phyloP scores from a whole-genome alignment of 345 rosid genomes.

The Pugionium cornutum region DNA sequence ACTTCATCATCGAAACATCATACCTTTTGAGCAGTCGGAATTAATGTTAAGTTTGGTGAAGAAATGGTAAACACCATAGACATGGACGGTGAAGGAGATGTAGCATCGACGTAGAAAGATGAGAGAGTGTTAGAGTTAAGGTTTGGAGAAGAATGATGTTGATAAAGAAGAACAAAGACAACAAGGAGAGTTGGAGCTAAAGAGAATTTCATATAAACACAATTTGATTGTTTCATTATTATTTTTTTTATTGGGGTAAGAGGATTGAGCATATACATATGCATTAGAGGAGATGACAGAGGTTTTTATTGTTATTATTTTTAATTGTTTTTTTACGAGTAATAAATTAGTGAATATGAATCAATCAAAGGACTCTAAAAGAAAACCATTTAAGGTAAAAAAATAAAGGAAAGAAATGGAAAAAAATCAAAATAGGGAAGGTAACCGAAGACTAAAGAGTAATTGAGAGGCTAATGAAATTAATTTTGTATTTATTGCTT shows the following conservation, averaged over 20 bases:
- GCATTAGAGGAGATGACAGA: not conserved
- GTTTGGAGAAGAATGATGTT: constrained; percentile 13
- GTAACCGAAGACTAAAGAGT: constrained; percentile 24
- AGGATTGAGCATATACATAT: constrained; percentile 1
- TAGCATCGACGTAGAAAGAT: constrained; percentile 27
- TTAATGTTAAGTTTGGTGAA: constrained; percentile 25
- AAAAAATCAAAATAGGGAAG: constrained; percentile 6
- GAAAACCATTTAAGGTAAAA: constrained; percentile 8
- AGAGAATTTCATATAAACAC: constrained; percentile 27
- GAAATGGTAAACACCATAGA: constrained; percentile 8
- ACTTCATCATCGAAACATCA: not conserved
- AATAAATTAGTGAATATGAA: constrained; percentile 5
- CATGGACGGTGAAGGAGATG: constrained; percentile 30
- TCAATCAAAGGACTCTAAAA: constrained; percentile 10
- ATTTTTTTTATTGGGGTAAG: constrained; percentile 4
- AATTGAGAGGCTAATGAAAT: constrained; percentile 2
- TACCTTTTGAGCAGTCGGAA: constrained; percentile 17
- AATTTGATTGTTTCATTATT: constrained; percentile 1
- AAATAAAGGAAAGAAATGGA: not conserved
- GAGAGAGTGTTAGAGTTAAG: constrained; percentile 16
- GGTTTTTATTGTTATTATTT: not conserved
- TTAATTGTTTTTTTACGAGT: not conserved
- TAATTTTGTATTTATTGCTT: constrained; percentile 34
- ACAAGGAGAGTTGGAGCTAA: constrained; percentile 13
- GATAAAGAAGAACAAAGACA: constrained; percentile 15